phyloP scores from a whole-genome alignment of 257 asterid genomes.

The Haberlea rhodopensis region DNA sequence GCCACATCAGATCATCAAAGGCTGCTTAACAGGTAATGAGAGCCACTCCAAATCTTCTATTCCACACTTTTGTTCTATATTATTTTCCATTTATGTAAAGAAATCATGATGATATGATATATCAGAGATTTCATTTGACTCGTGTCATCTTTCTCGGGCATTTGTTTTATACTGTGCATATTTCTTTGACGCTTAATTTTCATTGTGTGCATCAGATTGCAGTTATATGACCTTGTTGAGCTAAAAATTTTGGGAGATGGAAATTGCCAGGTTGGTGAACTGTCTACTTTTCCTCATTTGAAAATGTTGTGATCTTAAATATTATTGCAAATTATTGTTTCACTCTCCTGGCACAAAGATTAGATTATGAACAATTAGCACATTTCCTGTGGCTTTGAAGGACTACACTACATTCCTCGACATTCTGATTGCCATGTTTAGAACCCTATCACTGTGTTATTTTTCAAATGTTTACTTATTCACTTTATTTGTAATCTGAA shows the following conservation, averaged over 20 bases:
- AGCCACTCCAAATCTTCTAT: conserved; percentile 15
- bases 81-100: background rate
- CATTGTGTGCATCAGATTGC: conserved; percentile 45
- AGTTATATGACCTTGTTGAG: conserved; percentile 71
- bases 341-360: no score
- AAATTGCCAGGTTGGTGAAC: conserved; percentile 75
- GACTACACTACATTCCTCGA: no score
- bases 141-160: background rate
- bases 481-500: no score
- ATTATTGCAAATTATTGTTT: background rate
- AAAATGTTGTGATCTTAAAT: no score
- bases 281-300: background rate
- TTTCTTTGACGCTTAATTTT: conserved; percentile 17
- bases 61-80: background rate
- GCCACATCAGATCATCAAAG: conserved; percentile 85
- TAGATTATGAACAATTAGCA: no score
- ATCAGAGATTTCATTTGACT: background rate
- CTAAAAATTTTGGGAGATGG: conserved; percentile 87
- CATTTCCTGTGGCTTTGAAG: no score
- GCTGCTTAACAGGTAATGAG: conserved; percentile 57
- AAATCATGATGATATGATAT: background rate
- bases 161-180: background rate
- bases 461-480: no score
- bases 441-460: no score
- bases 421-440: no score